Percentiles rank a stretch among this genome's conserved stretches.
Conservation (phyloP, 176 grass and related monocot species). For the Eragrostis nindensis region DNA sequence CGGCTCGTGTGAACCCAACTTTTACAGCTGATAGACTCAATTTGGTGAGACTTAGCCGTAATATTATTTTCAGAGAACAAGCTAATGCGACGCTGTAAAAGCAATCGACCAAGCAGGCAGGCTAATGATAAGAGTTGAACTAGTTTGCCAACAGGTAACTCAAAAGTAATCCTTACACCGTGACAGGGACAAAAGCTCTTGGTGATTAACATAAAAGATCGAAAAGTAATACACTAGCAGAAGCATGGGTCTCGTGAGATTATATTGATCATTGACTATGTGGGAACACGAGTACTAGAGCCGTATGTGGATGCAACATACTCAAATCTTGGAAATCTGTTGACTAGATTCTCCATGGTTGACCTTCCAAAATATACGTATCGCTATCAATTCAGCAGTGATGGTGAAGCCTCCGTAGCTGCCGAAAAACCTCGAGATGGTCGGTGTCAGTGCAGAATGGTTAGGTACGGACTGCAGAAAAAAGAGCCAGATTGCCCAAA, state of each 20-base stretch:
- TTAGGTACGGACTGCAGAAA: not conserved
- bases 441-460: not conserved
- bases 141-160: not conserved
- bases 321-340: not conserved
- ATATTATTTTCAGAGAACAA: not conserved
- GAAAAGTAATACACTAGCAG: not conserved
- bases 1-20: not conserved
- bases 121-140: not conserved
- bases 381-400: not conserved
- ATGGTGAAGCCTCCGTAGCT: not conserved
- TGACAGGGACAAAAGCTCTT: slow-evolving; percentile 15
- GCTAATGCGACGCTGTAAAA: slow-evolving; percentile 10
- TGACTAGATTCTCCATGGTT: slow-evolving; percentile 7
- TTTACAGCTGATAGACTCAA: not conserved
- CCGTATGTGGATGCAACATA: slow-evolving; percentile 19
- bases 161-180: slow-evolving; percentile 8
- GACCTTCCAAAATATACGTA: not conserved
- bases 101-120: not conserved
- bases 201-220: not conserved
- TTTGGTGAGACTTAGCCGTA: not conserved
- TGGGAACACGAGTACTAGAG: slow-evolving; percentile 16
- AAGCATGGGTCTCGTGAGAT: slow-evolving; percentile 29
- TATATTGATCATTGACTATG: slow-evolving; percentile 5
- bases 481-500: not conserved
- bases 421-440: not conserved